Percentiles rank a stretch among this genome's conserved stretches.
Evolutionary conservation across 306 rosid genomes (phyloP).

Genomic region (Senna siamea): DNA sequence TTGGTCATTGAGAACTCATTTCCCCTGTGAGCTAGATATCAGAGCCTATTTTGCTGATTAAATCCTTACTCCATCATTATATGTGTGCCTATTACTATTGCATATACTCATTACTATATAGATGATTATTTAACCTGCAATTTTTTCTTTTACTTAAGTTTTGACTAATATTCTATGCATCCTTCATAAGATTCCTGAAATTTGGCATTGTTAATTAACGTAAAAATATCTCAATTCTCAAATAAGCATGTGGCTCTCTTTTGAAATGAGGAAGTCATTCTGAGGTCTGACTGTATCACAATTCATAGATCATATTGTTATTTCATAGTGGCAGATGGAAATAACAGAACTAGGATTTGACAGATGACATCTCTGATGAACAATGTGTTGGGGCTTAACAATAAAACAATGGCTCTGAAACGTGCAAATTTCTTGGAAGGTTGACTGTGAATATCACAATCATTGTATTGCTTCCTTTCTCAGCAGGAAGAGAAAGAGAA

Average conservation of each 20-base stretch:
- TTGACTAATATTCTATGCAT: background rate
- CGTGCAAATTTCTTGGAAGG: background rate
- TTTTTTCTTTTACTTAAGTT: background rate
- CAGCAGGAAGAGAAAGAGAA: background rate
- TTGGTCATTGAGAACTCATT: slow-evolving; percentile 11
- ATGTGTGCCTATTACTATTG: slow-evolving; percentile 5
- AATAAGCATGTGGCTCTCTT: background rate
- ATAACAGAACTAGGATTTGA: slow-evolving; percentile 9
- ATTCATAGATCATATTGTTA: background rate
- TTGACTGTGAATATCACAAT: slow-evolving; percentile 1
- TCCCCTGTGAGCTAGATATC: slow-evolving; percentile 13
- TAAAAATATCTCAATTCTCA: background rate
- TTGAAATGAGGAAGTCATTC: background rate
- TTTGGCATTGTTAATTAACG: slow-evolving; percentile 14
- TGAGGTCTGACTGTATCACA: background rate
- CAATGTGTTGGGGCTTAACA: background rate
- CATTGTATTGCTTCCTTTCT: background rate
- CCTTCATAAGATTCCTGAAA: slow-evolving; percentile 1
- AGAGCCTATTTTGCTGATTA: background rate
- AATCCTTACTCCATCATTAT: background rate
- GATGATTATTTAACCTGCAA: background rate
- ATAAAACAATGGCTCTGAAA: background rate
- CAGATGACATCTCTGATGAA: slow-evolving; percentile 1
- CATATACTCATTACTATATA: background rate
- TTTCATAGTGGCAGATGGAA: slow-evolving; percentile 6